phyloP scores from a whole-genome alignment of 2,329 filamentous ascomycete species.

The Penicillium sp. region DNA sequence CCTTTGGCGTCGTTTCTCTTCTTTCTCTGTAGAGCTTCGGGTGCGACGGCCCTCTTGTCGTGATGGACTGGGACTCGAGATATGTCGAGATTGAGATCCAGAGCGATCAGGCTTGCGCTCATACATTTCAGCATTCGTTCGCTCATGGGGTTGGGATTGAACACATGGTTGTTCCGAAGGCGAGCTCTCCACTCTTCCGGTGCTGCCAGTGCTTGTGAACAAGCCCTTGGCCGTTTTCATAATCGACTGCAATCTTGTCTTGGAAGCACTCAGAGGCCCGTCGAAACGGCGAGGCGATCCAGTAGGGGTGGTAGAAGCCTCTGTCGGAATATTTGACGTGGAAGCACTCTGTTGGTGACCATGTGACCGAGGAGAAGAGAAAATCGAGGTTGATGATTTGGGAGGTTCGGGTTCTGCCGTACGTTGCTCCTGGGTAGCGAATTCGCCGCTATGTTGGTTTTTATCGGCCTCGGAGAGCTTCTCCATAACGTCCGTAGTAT shows the following conservation, averaged over 20 bases:
- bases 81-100: slow-evolving; percentile 21
- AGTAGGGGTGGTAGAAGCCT: slow-evolving; percentile 55
- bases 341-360: slow-evolving; percentile 61
- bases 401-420: slow-evolving; percentile 48
- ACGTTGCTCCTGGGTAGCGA: slow-evolving; percentile 6
- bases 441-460: slow-evolving; percentile 21
- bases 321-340: slow-evolving; percentile 55
- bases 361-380: slow-evolving; percentile 51
- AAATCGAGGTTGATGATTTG: slow-evolving; percentile 64
- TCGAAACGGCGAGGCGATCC: slow-evolving; percentile 62
- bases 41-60: slow-evolving; percentile 49
- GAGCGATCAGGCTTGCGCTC: slow-evolving; percentile 16
- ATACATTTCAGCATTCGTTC: slow-evolving; percentile 24
- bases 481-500: slow-evolving; percentile 62
- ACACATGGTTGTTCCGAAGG: slow-evolving; percentile 40
- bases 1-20: slow-evolving; percentile 40
- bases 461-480: slow-evolving; percentile 34
- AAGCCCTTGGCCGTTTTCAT: slow-evolving; percentile 83
- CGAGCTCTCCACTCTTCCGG: slow-evolving; percentile 57
- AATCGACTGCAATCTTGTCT: slow-evolving; percentile 87
- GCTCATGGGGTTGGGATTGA: slow-evolving; percentile 30
- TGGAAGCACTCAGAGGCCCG: slow-evolving; percentile 84
- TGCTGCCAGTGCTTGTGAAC: slow-evolving; percentile 69
- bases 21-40: slow-evolving; percentile 58
- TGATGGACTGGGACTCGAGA: slow-evolving; percentile 33